Conservation (phyloP, 345 rosid genomes). For the Carallia pectinifolia region DNA sequence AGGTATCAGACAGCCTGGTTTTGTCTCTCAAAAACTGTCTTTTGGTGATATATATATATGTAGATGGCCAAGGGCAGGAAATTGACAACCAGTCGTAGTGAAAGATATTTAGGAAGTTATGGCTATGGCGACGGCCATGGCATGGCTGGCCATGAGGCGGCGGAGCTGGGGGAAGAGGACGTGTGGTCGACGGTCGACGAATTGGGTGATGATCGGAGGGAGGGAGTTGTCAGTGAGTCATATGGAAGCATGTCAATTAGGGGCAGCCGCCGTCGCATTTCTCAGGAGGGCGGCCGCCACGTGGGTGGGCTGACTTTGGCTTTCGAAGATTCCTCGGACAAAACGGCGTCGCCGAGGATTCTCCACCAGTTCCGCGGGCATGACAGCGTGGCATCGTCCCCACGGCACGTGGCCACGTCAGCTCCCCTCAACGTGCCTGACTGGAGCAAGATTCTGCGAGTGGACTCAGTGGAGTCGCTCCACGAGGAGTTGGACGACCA, state of each 20-base stretch:
- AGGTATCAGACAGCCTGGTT: background rate
- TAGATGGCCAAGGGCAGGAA: constrained; percentile 62
- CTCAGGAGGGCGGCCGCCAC: constrained; percentile 26
- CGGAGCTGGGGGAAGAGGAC: constrained; percentile 77
- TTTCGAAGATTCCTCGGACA: constrained; percentile 46
- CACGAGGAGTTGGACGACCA: constrained; percentile 73
- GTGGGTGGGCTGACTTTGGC: constrained; percentile 74
- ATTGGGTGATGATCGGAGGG: constrained; percentile 26
- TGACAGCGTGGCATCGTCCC: constrained; percentile 38
- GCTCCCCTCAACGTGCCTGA: constrained; percentile 93
- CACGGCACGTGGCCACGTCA: constrained; percentile 64
- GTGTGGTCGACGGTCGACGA: constrained; percentile 68
- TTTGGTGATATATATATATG: background rate
- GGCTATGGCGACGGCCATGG: constrained; percentile 27
- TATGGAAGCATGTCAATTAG: background rate
- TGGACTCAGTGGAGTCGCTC: constrained; percentile 72
- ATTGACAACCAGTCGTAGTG: constrained; percentile 74
- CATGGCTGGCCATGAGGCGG: constrained; percentile 1
- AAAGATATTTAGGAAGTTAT: constrained; percentile 53
- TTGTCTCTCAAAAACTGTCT: background rate
- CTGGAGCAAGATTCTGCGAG: constrained; percentile 84
- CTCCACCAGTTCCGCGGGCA: constrained; percentile 66
- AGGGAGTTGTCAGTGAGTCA: constrained; percentile 3
- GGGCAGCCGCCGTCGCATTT: constrained; percentile 18
- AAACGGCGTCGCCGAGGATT: constrained; percentile 52